phyloP scores from a whole-genome alignment of 306 rosid species.

The Corylus americana region DNA sequence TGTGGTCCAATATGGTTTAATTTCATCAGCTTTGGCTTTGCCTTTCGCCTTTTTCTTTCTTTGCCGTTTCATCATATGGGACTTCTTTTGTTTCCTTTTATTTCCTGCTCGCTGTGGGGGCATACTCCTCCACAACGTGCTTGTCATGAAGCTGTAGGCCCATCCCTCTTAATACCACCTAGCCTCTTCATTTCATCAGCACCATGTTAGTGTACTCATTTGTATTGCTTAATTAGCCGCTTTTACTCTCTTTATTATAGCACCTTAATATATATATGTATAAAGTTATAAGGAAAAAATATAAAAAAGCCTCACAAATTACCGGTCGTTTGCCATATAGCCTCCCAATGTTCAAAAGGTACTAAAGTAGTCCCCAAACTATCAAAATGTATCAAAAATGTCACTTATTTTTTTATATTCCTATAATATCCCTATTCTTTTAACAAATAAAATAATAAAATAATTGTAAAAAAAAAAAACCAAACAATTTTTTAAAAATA shows the following conservation, averaged over 20 bases:
- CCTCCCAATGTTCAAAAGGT: no score
- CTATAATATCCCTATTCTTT: no score
- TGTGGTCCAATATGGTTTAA: constrained; percentile 39
- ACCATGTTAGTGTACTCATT: constrained; percentile 25
- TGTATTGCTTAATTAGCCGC: constrained; percentile 33
- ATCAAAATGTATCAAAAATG: no score
- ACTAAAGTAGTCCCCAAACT: no score
- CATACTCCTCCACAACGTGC: constrained; percentile 58
- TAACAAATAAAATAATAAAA: no score
- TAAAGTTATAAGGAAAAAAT: no score
- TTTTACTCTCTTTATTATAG: constrained; percentile 38
- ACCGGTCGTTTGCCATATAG: no score
- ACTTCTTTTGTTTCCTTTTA: constrained; percentile 30
- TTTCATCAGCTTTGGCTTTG: constrained; percentile 41
- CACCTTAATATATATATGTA: constrained; percentile 9
- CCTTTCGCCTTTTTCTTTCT: constrained; percentile 26
- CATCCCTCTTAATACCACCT: constrained; percentile 27
- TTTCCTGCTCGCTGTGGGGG: constrained; percentile 32
- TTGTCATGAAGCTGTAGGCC: constrained; percentile 76
- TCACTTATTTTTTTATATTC: no score
- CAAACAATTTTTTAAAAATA: no score
- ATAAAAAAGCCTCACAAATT: no score
- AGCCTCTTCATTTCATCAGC: not conserved
- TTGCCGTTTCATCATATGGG: constrained; percentile 39
- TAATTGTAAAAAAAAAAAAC: no score